Base-by-base conservation (phyloP, 352 stramenopile species). In the Globisporangium paroecandrum region DNA sequence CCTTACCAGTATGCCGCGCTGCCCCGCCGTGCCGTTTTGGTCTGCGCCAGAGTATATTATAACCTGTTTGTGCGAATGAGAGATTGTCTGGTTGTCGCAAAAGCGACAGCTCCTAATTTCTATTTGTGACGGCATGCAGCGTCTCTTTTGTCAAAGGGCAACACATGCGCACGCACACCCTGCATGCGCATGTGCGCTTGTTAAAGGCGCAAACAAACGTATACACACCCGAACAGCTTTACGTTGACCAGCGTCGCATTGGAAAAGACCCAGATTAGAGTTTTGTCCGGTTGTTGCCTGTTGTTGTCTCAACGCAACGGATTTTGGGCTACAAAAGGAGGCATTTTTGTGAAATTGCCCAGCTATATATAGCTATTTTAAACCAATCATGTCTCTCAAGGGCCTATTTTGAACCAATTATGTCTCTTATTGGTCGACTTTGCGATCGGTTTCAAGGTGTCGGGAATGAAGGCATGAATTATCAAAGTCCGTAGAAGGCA, bases 331-430 rank as follows among this genome's bases (percentile, higher is more conserved):
- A 8, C n/a, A 8, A 13, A 24, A 55, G 5, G 7, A n/a, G 4
- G 4, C 29, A 32, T 32, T 55, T 25, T 24, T 25, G 54, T 25
- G 54, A 60, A n/a, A 43, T 43, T 43, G 36, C 43, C 13, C n/a
- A 62, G 56, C 0, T 49, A 9, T 61, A 12, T 22, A 25, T 43
- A n/a, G 46, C 18, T 60, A 60, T 41, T 61, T 61, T 43, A 4
- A 47, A 32, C 55, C 29, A 47, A 61, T 61, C 29, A 61, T 61
- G 55, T 47, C 29, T 38, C 25, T 43, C 36, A 43, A 15, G 9
- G 12, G 12, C 4, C 41, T 49, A 49, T 49, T 49, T 49, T 49
- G n/a, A 22, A 22, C 41, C 41, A 49, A 49, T 49, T 18, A 49
- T 49, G 41, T 49, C 13, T 22, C 41, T 49, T 18, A 49, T 22